Base-by-base conservation (phyloP, 164 flowering plant species). In the Annona cherimola region DNA sequence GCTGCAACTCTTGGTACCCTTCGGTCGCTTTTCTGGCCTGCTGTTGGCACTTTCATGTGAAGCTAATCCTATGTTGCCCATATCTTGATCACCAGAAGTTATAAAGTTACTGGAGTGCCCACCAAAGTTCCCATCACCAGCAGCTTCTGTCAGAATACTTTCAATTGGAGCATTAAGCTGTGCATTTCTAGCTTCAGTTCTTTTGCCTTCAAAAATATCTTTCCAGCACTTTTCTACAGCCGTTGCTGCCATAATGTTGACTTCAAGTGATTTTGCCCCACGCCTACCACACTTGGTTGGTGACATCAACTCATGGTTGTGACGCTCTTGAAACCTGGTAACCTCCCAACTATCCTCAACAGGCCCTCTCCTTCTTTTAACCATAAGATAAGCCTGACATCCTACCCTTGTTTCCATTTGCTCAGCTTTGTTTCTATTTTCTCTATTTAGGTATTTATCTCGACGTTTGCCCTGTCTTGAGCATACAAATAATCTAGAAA, bases 1-100 rank as follows among this genome's bases (percentile, higher is more conserved):
- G 44, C 67, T 64, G 42, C 67, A 64, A 9, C 44, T 64, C 67
- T 64, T 64, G 67, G 67, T 64, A 16, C 67, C 67, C 67, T 64
- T 64, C 41, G 44, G 40, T 64, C 41, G 67, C 67, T 64, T 64
- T 44, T 64, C 67, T 64, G 67, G 12, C 42, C 45, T 40, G 42
- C 67, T 41, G 44, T 4, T 64, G 14, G 5, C n/a, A 39, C 44
- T 42, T 4, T 64, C 43, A 64, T 64, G 40, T 40, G 41, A 64
- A 64, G 42, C 44, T 18, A 40, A 40, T 3, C 67, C 67, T 40
- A 14, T 40, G 40, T 6, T 41, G 20, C 5, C 44, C 40, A 40
- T 14, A 20, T 42, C 40, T 64, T 64, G 14, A 50, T 50, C 14
- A 9, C 57, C 57, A 11, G 14, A 16, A 50, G 57, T 50, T 50